These are phyloP conservation scores for Fusarium protoensiforme DNA, from an alignment of 2,329 filamentous ascomycete species.

Conservation along the genomic window DNA sequence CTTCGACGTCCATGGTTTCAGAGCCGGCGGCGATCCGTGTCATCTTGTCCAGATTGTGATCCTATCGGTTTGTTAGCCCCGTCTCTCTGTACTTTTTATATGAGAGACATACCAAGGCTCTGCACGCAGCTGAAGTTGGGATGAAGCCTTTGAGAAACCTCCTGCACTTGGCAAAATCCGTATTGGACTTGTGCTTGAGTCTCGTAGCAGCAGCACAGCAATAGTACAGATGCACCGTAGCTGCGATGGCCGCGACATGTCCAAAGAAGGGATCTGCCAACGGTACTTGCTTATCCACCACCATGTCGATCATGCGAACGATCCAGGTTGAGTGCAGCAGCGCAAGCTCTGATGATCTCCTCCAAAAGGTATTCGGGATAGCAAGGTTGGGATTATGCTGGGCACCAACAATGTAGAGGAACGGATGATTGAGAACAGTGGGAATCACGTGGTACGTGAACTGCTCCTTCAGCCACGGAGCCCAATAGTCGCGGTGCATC, in stretches of 20 bases:
- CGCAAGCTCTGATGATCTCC: slow-evolving; percentile 61
- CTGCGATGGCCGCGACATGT: slow-evolving; percentile 62
- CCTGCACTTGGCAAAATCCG: slow-evolving; percentile 62
- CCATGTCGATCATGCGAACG: slow-evolving; percentile 65
- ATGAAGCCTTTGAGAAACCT: slow-evolving; percentile 61
- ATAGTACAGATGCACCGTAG: slow-evolving; percentile 64
- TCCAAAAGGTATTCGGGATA: slow-evolving; percentile 66
- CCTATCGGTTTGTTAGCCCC: slow-evolving; percentile 47
- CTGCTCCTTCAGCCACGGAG: slow-evolving; percentile 63
- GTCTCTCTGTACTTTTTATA: fast-evolving
- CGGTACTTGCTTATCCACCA: slow-evolving; percentile 59
- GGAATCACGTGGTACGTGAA: slow-evolving; percentile 64
- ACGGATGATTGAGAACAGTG: slow-evolving; percentile 64
- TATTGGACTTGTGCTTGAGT: slow-evolving; percentile 62
- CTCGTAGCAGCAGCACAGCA: slow-evolving; percentile 61
- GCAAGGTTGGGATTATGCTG: slow-evolving; percentile 63
- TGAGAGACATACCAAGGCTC: slow-evolving; percentile 52
- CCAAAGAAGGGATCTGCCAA: slow-evolving; percentile 64
- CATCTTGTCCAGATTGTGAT: slow-evolving; percentile 60
- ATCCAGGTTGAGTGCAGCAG: slow-evolving; percentile 65
- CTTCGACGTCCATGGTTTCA: slow-evolving; percentile 59
- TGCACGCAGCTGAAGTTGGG: slow-evolving; percentile 58
- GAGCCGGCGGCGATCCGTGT: slow-evolving; percentile 61
- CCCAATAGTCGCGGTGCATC: slow-evolving; percentile 60
- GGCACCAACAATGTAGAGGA: slow-evolving; percentile 63